Percentiles rank a stretch among this genome's conserved stretches.
These are phyloP conservation scores for Chrysanthemum lavandulifolium DNA, from an alignment of 129 eudicot genomes.

Conservation along the genomic window DNA sequence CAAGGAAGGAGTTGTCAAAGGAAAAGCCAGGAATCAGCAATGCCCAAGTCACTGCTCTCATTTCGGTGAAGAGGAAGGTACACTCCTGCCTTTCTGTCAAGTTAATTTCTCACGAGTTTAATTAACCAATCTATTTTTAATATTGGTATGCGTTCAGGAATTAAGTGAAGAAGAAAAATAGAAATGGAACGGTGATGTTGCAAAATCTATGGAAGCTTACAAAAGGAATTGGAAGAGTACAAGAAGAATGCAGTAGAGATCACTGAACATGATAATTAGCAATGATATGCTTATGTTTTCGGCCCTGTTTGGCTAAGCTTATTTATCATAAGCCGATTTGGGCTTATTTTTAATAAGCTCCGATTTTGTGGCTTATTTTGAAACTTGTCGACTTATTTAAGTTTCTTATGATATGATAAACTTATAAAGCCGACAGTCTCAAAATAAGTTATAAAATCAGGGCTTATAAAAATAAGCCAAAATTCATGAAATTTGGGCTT, in stretches of 20 bases:
- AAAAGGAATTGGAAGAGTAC: conserved; percentile 73
- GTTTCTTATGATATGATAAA: too few relatives aligned
- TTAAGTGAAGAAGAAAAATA: conserved; percentile 64
- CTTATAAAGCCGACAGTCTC: too few relatives aligned
- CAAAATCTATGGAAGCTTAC: conserved; percentile 71
- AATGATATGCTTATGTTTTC: conserved; percentile 1
- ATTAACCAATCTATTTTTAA: neutral
- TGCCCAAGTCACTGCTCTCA: conserved; percentile 59
- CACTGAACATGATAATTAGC: conserved; percentile 15
- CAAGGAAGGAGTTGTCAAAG: conserved; percentile 51
- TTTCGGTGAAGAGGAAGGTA: conserved; percentile 38
- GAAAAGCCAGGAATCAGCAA: conserved; percentile 63
- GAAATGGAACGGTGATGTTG: conserved; percentile 62
- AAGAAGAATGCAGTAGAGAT: conserved; percentile 39
- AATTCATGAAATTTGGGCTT: too few relatives aligned
- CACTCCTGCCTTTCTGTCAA: neutral
- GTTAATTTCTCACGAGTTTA: neutral
- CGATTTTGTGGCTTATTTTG: too few relatives aligned
- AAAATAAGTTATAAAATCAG: too few relatives aligned
- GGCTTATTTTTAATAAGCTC: too few relatives aligned
- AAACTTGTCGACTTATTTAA: too few relatives aligned
- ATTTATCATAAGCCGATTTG: too few relatives aligned
- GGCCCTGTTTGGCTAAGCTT: too few relatives aligned
- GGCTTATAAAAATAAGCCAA: too few relatives aligned
- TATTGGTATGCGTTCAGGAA: conserved; percentile 33